phyloP scores from a whole-genome alignment of 192 early-diverging fungal species.

The Backusella tarrabulga region DNA sequence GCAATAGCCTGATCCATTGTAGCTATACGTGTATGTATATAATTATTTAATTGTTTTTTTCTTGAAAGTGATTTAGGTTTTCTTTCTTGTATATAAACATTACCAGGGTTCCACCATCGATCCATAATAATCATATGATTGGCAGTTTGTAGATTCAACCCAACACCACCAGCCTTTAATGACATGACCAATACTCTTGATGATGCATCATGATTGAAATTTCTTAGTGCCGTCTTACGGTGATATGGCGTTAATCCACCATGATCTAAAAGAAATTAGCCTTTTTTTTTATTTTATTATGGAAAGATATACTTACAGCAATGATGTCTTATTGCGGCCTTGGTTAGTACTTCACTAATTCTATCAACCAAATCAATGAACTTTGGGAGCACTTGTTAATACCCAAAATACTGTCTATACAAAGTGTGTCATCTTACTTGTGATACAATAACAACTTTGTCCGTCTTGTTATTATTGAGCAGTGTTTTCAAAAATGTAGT shows the following conservation, averaged over 20 bases:
- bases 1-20: slow-evolving; percentile 29
- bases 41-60: not conserved
- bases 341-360: slow-evolving; percentile 1
- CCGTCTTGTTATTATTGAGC: not conserved
- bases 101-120: slow-evolving; percentile 31
- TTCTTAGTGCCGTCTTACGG: slow-evolving; percentile 67
- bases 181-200: slow-evolving; percentile 11
- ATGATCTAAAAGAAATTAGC: slow-evolving; percentile 7
- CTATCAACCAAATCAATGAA: slow-evolving; percentile 17
- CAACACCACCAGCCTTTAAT: slow-evolving; percentile 28
- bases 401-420: not conserved
- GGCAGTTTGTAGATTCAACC: slow-evolving; percentile 27
- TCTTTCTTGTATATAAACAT: not conserved
- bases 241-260: slow-evolving; percentile 44
- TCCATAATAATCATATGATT: slow-evolving; percentile 33
- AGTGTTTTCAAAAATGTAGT: not conserved
- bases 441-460: slow-evolving; percentile 25
- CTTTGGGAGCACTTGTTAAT: not conserved
- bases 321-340: not conserved
- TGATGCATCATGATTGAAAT: slow-evolving; percentile 58
- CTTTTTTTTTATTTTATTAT: not conserved
- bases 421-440: slow-evolving; percentile 10
- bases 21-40: not conserved
- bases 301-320: slow-evolving; percentile 11
- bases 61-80: not conserved